phyloP scores from a whole-genome alignment of 768 basidiomycete genomes.

The Trametes sanguinea region DNA sequence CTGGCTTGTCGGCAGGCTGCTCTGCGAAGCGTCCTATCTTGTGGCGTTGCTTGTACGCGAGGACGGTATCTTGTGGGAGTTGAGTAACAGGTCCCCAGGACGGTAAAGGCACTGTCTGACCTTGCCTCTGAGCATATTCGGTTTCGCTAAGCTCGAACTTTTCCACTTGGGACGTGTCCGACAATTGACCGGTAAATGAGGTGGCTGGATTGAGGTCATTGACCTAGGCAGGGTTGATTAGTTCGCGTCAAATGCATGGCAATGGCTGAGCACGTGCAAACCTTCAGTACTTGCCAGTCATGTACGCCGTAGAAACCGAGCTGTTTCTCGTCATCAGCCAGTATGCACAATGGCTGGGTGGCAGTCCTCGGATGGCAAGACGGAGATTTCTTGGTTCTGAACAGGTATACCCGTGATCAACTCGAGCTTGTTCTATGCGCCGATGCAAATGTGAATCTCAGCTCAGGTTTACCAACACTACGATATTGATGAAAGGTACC shows the following conservation, averaged over 20 bases:
- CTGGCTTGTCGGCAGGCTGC: constrained; percentile 39
- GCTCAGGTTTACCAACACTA: no score
- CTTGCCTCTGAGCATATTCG: constrained; percentile 79
- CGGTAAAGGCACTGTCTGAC: constrained; percentile 39
- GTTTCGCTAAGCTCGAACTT: constrained; percentile 88
- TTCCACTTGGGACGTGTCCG: constrained; percentile 83
- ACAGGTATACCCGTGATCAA: constrained; percentile 88
- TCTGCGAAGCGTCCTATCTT: constrained; percentile 89
- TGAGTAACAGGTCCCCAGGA: background rate
- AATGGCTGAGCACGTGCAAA: constrained; percentile 36
- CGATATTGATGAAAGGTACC: constrained; percentile 41
- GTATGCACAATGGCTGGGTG: constrained; percentile 46
- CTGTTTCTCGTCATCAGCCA: constrained; percentile 67
- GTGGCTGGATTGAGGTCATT: constrained; percentile 74
- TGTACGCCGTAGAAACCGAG: constrained; percentile 75
- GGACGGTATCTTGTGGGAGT: constrained; percentile 68
- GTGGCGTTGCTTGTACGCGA: constrained; percentile 84
- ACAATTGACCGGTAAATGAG: constrained; percentile 80
- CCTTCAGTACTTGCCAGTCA: constrained; percentile 83
- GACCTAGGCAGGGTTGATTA: constrained; percentile 47
- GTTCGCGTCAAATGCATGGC: background rate
- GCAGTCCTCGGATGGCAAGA: constrained; percentile 63
- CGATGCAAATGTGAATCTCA: no score
- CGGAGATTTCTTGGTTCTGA: constrained; percentile 64
- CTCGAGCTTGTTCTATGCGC: constrained; percentile 62